Evolutionary conservation across 441 rosid genomes (phyloP).

Genomic region (Populus hybrid): DNA sequence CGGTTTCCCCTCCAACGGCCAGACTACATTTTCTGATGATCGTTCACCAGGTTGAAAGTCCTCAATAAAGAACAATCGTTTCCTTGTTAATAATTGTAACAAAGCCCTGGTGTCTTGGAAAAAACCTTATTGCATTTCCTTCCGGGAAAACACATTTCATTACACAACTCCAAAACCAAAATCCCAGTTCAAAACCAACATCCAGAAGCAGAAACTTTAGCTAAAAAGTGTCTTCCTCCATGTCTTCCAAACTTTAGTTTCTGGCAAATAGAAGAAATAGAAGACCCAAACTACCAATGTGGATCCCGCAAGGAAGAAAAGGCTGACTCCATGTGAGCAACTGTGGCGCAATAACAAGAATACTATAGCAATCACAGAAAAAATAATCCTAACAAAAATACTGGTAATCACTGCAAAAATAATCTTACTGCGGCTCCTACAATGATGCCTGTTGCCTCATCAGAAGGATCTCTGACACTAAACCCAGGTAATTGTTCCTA

Average conservation of each 20-base stretch:
- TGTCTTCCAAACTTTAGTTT: not conserved
- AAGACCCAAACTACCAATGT: not conserved
- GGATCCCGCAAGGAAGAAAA: not conserved
- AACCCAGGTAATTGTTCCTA: not conserved
- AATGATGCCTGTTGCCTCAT: not conserved
- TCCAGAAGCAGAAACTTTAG: not conserved
- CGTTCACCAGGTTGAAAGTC: not conserved
- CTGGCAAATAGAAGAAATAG: not conserved
- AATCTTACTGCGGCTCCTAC: not conserved
- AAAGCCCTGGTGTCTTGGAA: not conserved
- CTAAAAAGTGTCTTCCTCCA: not conserved
- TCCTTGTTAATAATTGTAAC: not conserved
- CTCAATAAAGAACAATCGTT: not conserved
- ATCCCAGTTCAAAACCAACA: not conserved
- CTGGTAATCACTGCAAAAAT: too few species aligned
- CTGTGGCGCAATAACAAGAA: not conserved
- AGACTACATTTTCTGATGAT: slow-evolving; percentile 59
- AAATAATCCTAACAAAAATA: not conserved
- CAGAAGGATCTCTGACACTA: not conserved
- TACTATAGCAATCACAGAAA: not conserved
- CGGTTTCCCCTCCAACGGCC: slow-evolving; percentile 56
- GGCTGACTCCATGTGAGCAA: not conserved
- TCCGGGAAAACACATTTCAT: not conserved
- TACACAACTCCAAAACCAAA: not conserved
- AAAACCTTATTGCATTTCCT: not conserved